Percentiles rank a stretch among this genome's conserved stretches.
These are phyloP conservation scores for Pisolithus marmoratus DNA, from an alignment of 768 basidiomycete genomes.

Conservation along the genomic window DNA sequence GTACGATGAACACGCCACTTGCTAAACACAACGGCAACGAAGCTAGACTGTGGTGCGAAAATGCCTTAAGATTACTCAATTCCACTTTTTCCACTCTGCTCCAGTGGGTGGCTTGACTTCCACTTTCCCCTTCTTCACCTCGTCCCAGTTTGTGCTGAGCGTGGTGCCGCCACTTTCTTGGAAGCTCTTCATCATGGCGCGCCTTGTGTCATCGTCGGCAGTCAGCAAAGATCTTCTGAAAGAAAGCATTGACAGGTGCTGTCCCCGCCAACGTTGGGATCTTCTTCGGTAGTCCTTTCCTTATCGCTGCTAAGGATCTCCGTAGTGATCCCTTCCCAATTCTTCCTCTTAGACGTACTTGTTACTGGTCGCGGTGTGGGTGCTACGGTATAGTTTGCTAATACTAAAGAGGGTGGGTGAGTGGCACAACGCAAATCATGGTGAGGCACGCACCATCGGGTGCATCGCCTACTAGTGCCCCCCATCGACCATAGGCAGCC, in stretches of 20 bases:
- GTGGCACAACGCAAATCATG: neutral
- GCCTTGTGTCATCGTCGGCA: slow-evolving; percentile 87
- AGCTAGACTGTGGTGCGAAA: too few species aligned
- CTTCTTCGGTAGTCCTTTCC: slow-evolving; percentile 63
- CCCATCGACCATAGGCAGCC: slow-evolving; percentile 65
- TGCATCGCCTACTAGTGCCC: slow-evolving; percentile 62
- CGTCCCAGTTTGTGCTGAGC: slow-evolving; percentile 93
- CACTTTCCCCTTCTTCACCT: slow-evolving; percentile 65
- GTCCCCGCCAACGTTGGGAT: slow-evolving; percentile 90
- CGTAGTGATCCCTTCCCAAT: slow-evolving; percentile 85
- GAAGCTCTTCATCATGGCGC: slow-evolving; percentile 99
- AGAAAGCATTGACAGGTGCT: slow-evolving; percentile 79
- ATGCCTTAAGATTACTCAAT: slow-evolving; percentile 20
- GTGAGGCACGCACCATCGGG: slow-evolving; percentile 57
- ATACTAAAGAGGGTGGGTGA: slow-evolving; percentile 7
- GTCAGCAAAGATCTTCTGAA: slow-evolving; percentile 86
- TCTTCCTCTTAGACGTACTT: slow-evolving; percentile 51
- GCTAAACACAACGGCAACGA: too few species aligned
- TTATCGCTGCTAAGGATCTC: slow-evolving; percentile 64
- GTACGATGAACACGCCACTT: too few species aligned
- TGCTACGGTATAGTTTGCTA: slow-evolving; percentile 22
- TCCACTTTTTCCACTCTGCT: slow-evolving; percentile 81
- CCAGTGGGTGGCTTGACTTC: slow-evolving; percentile 82
- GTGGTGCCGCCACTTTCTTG: slow-evolving; percentile 93
- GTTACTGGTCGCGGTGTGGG: slow-evolving; percentile 28